Conservation (phyloP, 208 protist genomes). For the Herpetomonas samuelpessoai region DNA sequence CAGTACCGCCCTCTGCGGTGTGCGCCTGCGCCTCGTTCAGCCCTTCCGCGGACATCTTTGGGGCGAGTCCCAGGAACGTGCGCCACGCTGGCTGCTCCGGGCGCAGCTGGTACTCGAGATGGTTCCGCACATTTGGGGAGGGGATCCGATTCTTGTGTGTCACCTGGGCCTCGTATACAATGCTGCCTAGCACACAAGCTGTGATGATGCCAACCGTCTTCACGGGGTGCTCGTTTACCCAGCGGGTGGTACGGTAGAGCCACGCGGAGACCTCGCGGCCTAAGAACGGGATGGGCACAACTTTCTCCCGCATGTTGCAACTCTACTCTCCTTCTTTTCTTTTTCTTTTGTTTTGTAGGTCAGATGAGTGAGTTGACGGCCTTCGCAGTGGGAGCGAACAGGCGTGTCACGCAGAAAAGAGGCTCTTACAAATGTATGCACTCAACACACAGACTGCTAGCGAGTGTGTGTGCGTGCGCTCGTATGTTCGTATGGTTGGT, state of each 20-base stretch:
- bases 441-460: no score
- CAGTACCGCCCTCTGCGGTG: background rate
- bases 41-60: background rate
- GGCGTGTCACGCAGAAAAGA: constrained; percentile 1
- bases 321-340: constrained; percentile 64
- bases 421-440: background rate
- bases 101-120: constrained; percentile 78
- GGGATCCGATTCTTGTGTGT: constrained; percentile 76
- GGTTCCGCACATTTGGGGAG: constrained; percentile 82
- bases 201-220: constrained; percentile 41
- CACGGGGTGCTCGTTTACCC: constrained; percentile 60
- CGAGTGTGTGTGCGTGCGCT: background rate
- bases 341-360: background rate
- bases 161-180: constrained; percentile 79
- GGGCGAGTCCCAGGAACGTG: constrained; percentile 10
- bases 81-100: constrained; percentile 31
- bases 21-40: background rate
- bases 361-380: no score
- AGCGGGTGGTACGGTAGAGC: constrained; percentile 79
- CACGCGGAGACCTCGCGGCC: constrained; percentile 74
- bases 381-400: no score
- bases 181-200: constrained; percentile 36
- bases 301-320: constrained; percentile 78
- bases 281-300: constrained; percentile 80
- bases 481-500: background rate